Evolutionary conservation across 805 yeast genomes (phyloP).

Genomic region (Schwanniomyces sp.): DNA sequence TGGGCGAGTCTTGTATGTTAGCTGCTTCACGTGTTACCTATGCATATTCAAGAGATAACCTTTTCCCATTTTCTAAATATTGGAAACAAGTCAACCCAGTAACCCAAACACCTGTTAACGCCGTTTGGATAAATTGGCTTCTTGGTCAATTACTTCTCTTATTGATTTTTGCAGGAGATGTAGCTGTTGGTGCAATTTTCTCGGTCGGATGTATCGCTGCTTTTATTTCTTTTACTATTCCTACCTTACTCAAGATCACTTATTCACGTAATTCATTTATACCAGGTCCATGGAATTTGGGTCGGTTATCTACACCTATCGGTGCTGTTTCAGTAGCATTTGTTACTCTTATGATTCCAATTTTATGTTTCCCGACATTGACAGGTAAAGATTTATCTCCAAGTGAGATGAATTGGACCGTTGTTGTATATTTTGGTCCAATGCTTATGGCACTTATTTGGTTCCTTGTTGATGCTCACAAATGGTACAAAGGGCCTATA

Average conservation of each 20-base stretch:
- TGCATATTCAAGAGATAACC: conserved; percentile 67
- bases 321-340: conserved; percentile 51
- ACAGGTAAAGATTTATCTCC: conserved; percentile 36
- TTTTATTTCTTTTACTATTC: conserved; percentile 63
- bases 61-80: conserved; percentile 55
- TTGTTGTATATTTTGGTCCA: conserved; percentile 60
- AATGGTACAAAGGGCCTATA: conserved; percentile 62
- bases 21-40: conserved; percentile 67
- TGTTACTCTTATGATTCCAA: conserved; percentile 56
- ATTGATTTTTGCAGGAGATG: conserved; percentile 62
- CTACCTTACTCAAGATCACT: conserved; percentile 58
- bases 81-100: conserved; percentile 50
- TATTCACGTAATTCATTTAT: conserved; percentile 51
- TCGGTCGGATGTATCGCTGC: conserved; percentile 73
- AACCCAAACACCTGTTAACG: conserved; percentile 64
- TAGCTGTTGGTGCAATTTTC: conserved; percentile 68
- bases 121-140: conserved; percentile 58
- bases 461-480: conserved; percentile 54
- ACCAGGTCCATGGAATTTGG: conserved; percentile 70
- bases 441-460: conserved; percentile 51
- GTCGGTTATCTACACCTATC: conserved; percentile 47
- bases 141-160: conserved; percentile 56
- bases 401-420: conserved; percentile 63
- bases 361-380: conserved; percentile 54
- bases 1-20: conserved; percentile 50